Base-by-base conservation (phyloP, 2,329 filamentous ascomycete genomes). In the Septoria linicola region DNA sequence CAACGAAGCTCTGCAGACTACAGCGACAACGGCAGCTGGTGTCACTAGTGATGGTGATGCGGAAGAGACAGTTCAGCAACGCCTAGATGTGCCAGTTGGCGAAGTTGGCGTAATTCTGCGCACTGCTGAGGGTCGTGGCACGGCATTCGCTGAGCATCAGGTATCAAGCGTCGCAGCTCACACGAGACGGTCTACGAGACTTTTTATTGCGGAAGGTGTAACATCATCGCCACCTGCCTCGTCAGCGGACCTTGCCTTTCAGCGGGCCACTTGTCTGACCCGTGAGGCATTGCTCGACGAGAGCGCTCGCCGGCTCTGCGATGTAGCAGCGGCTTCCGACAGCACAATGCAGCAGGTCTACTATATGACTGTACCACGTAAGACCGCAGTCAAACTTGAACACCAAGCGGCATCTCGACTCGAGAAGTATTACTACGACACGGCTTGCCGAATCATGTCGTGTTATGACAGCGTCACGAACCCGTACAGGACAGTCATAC, bases 381-480 rank as follows among this genome's bases (percentile, higher is more conserved):
- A 16, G 34, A 5, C 8, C 16, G 27, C 17, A n/a, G n/a, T n/a
- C n/a, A n/a, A n/a, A n/a, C n/a, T n/a, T n/a, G n/a, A n/a, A n/a
- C n/a, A n/a, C n/a, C n/a, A n/a, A n/a, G n/a, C n/a, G n/a, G n/a
- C n/a, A n/a, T n/a, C n/a, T n/a, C n/a, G n/a, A n/a, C 46, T 55
- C 7, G 25, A 49, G n/a, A 23, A 42, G 8, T 34, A 51, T 32
- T 55, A 55, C 34, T 55, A 51, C n/a, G 20, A 34, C n/a, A 30
- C 43, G 4, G 34, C 41, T 32, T 55, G 48, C 39, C 48, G 49
- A 20, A 31, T 55, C 21, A 55, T 51, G 53, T 48, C 42, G 8
- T 55, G 52, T 40, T 55, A 51, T 21, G 52, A 51, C 17, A 51
- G 47, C 5, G 16, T 20, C 1, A 48, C n/a, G n/a, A 55, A 51